These are phyloP conservation scores for Lasiosphaeria hispida DNA, from an alignment of 495 filamentous ascomycete genomes.

Conservation along the genomic window DNA sequence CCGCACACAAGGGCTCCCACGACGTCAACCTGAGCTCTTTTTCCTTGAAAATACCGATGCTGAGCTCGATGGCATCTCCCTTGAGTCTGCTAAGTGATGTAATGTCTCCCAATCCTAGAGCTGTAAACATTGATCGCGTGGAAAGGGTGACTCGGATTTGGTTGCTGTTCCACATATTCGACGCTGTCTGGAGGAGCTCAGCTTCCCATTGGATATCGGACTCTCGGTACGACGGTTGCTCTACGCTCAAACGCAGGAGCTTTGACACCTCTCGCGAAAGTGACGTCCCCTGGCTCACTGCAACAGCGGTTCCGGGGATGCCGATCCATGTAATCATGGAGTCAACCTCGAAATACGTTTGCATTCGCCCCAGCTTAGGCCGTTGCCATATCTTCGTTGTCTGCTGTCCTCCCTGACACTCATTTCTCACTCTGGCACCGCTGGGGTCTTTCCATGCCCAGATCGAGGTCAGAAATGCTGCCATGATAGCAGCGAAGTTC, in stretches of 20 bases:
- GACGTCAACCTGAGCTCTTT: not conserved
- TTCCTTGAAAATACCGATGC: conserved; percentile 5
- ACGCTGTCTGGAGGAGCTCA: conserved; percentile 6
- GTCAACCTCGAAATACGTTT: no score
- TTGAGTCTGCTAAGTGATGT: conserved; percentile 13
- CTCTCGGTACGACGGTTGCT: not conserved
- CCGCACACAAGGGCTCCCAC: conserved; percentile 5
- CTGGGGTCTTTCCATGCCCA: conserved; percentile 21
- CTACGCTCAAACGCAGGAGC: conserved; percentile 5
- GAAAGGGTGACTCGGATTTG: conserved; percentile 9
- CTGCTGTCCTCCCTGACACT: not conserved
- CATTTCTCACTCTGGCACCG: not conserved
- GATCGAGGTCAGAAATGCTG: conserved; percentile 17
- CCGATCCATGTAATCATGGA: no score
- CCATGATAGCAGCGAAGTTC: conserved; percentile 15
- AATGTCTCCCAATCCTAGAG: conserved; percentile 8
- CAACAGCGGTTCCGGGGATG: no score
- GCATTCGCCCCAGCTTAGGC: no score
- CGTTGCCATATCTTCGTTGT: no score
- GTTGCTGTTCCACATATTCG: conserved; percentile 12
- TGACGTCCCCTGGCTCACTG: no score
- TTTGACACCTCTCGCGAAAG: not conserved
- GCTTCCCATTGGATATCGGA: not conserved
- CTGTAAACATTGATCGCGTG: conserved; percentile 8
- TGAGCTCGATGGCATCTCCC: conserved; percentile 8